Evolutionary conservation across 768 basidiomycete genomes (phyloP).

Genomic region (Boletellus ananas): DNA sequence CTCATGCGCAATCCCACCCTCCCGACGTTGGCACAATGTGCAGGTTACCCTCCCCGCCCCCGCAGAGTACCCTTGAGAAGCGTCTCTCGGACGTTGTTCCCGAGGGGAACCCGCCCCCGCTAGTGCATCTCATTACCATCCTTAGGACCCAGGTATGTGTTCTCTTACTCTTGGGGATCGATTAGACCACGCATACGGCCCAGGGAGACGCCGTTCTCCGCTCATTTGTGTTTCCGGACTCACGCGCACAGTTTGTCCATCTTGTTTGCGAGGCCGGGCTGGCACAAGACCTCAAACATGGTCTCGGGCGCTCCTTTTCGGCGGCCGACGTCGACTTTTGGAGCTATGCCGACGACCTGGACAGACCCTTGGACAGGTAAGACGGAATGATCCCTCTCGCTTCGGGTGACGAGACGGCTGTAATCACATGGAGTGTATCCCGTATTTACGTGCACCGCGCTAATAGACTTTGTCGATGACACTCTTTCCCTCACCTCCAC

Average conservation of each 20-base stretch:
- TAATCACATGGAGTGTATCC: neutral
- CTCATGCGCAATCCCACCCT: constrained; percentile 22
- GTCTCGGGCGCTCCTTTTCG: constrained; percentile 27
- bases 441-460: neutral
- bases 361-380: neutral
- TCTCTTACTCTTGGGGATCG: neutral
- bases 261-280: constrained; percentile 49
- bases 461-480: constrained; percentile 4
- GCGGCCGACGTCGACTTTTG: constrained; percentile 57
- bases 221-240: constrained; percentile 71
- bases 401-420: neutral
- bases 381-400: neutral
- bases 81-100: constrained; percentile 10
- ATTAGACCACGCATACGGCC: constrained; percentile 8
- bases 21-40: constrained; percentile 33
- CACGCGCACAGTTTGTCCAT: constrained; percentile 61
- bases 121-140: constrained; percentile 46
- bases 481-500: neutral
- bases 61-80: constrained; percentile 4
- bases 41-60: constrained; percentile 29
- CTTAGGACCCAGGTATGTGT: constrained; percentile 58
- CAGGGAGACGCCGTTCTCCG: constrained; percentile 57
- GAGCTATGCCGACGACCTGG: constrained; percentile 47
- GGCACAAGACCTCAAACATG: constrained; percentile 25
- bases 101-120: constrained; percentile 24